These are phyloP conservation scores for Trichosanthes truncata DNA, from an alignment of 306 rosid genomes.

Conservation along the genomic window DNA sequence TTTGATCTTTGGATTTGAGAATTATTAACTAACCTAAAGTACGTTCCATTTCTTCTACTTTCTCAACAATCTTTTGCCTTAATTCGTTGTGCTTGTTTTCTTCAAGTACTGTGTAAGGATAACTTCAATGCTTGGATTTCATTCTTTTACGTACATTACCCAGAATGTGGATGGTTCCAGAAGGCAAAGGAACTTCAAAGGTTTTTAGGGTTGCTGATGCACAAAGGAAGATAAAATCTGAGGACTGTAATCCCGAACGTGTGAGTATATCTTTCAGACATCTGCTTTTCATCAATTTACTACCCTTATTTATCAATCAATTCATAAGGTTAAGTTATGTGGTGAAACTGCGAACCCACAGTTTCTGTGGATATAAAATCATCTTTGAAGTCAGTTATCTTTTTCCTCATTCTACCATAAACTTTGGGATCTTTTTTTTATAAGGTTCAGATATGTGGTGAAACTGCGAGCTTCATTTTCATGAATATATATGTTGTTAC, in stretches of 20 bases:
- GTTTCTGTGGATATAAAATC: background rate
- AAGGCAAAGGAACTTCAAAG: conserved; percentile 32
- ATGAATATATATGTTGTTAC: background rate
- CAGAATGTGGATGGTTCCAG: conserved; percentile 67
- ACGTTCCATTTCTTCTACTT: background rate
- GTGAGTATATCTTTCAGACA: background rate
- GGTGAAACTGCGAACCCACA: background rate
- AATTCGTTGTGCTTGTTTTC: background rate
- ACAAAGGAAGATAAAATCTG: conserved; percentile 3
- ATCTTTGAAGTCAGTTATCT: background rate
- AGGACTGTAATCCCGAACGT: background rate
- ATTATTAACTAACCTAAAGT: background rate
- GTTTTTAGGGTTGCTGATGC: conserved; percentile 24
- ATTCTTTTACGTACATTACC: background rate
- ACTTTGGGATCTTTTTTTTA: background rate
- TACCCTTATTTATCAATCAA: background rate
- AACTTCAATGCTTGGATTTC: background rate
- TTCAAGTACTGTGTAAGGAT: background rate
- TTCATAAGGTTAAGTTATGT: background rate
- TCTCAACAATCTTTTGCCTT: background rate
- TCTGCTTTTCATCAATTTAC: background rate
- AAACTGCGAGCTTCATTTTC: background rate
- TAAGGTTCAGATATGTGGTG: background rate
- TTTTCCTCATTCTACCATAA: background rate
- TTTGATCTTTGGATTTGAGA: background rate